Evolutionary conservation across 192 early-diverging fungal species (phyloP).

Genomic region (Coemansia sp.): DNA sequence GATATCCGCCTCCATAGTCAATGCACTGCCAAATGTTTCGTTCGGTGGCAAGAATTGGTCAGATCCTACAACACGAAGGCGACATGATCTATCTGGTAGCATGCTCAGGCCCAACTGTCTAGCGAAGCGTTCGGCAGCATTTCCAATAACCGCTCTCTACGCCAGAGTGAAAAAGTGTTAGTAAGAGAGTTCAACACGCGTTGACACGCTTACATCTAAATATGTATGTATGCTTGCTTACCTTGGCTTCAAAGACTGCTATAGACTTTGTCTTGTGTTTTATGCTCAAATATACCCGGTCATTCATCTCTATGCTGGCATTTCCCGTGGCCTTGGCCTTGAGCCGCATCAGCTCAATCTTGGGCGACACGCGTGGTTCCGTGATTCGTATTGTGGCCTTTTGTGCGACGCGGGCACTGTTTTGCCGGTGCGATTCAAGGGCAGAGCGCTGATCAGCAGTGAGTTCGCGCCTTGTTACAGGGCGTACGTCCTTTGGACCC

Average conservation of each 20-base stretch:
- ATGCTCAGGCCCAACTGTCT: constrained; percentile 23
- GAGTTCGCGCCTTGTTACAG: constrained; percentile 23
- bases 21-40: constrained; percentile 22
- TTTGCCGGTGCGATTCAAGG: constrained; percentile 14
- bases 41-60: constrained; percentile 24
- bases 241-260: constrained; percentile 32
- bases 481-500: constrained; percentile 18
- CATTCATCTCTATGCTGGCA: constrained; percentile 31
- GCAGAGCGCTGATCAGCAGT: constrained; percentile 31
- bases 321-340: constrained; percentile 47
- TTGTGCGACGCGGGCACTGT: neutral
- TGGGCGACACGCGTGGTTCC: constrained; percentile 22
- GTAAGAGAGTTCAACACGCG: neutral
- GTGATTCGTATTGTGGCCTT: neutral
- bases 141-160: constrained; percentile 35
- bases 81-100: constrained; percentile 24
- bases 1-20: neutral
- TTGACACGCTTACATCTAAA: neutral
- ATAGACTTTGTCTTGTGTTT: constrained; percentile 21
- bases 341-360: constrained; percentile 52
- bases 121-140: constrained; percentile 35
- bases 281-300: constrained; percentile 39
- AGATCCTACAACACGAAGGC: constrained; percentile 12
- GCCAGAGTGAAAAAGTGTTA: neutral
- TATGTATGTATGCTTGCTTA: neutral